These are phyloP conservation scores for Yarrowia sp. DNA, from an alignment of 805 yeast species.

Conservation along the genomic window DNA sequence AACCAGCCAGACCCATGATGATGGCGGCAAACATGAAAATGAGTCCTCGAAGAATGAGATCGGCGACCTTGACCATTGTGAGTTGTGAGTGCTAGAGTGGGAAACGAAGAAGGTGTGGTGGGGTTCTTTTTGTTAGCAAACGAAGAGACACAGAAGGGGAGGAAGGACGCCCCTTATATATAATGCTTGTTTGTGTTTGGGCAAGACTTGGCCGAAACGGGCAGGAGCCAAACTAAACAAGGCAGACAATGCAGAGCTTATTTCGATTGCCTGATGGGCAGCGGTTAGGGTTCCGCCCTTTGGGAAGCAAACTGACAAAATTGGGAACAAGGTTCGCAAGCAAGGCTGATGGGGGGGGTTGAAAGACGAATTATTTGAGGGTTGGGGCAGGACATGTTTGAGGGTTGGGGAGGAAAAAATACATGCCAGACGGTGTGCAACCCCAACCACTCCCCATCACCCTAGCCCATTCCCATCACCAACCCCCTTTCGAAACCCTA, in stretches of 20 bases:
- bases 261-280: conserved; percentile 37
- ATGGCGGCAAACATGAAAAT: conserved; percentile 80
- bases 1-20: conserved; percentile 85
- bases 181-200: conserved; percentile 34
- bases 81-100: too few species aligned
- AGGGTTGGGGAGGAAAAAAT: too few species aligned
- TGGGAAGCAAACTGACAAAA: conserved; percentile 23
- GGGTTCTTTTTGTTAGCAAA: conserved; percentile 22
- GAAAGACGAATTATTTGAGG: too few species aligned
- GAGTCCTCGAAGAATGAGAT: conserved; percentile 72
- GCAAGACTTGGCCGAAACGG: conserved; percentile 35
- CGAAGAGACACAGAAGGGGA: conserved; percentile 53
- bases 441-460: too few species aligned
- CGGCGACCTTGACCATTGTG: conserved; percentile 53
- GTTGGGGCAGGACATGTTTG: too few species aligned
- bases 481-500: background rate
- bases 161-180: conserved; percentile 19
- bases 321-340: conserved; percentile 31
- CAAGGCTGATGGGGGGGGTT: background rate
- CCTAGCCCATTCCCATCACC: too few species aligned
- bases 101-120: background rate
- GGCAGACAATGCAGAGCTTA: conserved; percentile 33
- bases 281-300: conserved; percentile 18
- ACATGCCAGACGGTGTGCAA: too few species aligned
- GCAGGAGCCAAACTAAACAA: conserved; percentile 39